Conservation (phyloP, 345 rosid genomes). For the Salix udensis region DNA sequence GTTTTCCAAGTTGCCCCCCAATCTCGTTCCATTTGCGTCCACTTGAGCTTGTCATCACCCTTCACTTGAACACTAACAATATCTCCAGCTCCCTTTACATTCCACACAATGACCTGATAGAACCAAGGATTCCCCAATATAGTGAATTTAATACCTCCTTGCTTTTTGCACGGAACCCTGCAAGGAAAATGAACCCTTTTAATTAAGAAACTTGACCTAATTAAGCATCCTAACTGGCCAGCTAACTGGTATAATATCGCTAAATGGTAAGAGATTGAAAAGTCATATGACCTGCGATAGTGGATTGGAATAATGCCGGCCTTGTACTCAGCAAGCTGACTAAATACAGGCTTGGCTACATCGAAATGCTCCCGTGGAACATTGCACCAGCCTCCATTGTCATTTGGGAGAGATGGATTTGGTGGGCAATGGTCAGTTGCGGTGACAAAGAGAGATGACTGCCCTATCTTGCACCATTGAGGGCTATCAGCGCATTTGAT, state of each 20-base stretch:
- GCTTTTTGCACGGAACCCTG: slow-evolving; percentile 70
- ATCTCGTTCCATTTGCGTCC: slow-evolving; percentile 40
- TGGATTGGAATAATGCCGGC: slow-evolving; percentile 60
- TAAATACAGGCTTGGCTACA: slow-evolving; percentile 57
- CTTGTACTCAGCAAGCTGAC: slow-evolving; percentile 45
- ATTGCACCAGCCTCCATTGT: slow-evolving; percentile 79
- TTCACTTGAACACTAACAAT: slow-evolving; percentile 53
- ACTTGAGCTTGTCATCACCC: slow-evolving; percentile 32
- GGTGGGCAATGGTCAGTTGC: slow-evolving; percentile 87
- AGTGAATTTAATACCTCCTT: slow-evolving; percentile 68
- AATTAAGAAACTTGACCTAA: neutral
- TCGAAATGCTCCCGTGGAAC: slow-evolving; percentile 71
- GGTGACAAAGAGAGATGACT: slow-evolving; percentile 50
- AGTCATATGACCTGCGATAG: slow-evolving; percentile 49
- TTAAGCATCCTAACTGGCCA: neutral
- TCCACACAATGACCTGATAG: slow-evolving; percentile 50
- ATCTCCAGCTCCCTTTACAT: slow-evolving; percentile 76
- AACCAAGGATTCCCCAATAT: slow-evolving; percentile 63
- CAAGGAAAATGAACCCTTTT: neutral
- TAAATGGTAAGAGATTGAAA: no score
- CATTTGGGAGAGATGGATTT: slow-evolving; percentile 40
- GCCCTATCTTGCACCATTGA: slow-evolving; percentile 53
- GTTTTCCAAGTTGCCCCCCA: slow-evolving; percentile 60
- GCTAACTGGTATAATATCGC: no score
- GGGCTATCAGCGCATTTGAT: slow-evolving; percentile 35